Conservation (phyloP, 2,329 filamentous ascomycete species). For the Tolypocladium ovalisporum region DNA sequence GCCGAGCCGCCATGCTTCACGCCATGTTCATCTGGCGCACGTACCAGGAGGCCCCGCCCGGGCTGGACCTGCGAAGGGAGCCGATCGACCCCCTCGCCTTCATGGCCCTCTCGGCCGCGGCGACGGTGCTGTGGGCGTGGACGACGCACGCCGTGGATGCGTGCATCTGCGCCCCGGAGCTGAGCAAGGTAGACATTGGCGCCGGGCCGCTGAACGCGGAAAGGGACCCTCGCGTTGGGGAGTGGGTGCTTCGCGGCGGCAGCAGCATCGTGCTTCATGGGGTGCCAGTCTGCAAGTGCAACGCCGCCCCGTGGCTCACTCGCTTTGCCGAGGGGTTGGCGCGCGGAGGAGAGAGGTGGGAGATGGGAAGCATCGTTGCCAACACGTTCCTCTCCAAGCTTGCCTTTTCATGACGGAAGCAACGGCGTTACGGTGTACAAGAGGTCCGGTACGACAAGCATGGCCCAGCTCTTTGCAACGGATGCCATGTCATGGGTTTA, state of each 20-base stretch:
- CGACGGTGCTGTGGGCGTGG: slow-evolving; percentile 25
- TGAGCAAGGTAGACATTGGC: slow-evolving; percentile 13
- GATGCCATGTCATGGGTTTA: neutral
- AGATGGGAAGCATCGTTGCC: slow-evolving; percentile 4
- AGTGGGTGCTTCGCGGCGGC: slow-evolving; percentile 14
- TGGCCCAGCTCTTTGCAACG: neutral
- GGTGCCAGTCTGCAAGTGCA: slow-evolving; percentile 7
- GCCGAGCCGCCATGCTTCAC: slow-evolving; percentile 21
- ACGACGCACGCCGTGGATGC: slow-evolving; percentile 14
- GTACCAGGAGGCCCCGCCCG: slow-evolving; percentile 9
- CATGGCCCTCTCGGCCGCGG: slow-evolving; percentile 18
- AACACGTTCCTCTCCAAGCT: slow-evolving; percentile 4
- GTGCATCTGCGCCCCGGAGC: slow-evolving; percentile 15
- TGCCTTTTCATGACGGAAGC: neutral
- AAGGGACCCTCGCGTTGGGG: slow-evolving; percentile 12
- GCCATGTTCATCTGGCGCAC: slow-evolving; percentile 19
- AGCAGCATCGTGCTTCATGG: slow-evolving; percentile 4
- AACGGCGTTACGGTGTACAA: neutral
- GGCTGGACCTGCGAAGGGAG: slow-evolving; percentile 2
- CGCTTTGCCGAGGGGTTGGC: slow-evolving; percentile 7
- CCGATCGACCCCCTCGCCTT: slow-evolving; percentile 22
- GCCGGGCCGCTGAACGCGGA: slow-evolving; percentile 12
- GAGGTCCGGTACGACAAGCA: neutral
- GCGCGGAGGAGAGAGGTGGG: slow-evolving; percentile 7
- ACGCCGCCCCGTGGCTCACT: slow-evolving; percentile 4